A percentile compares a stretch with the other conserved stretches of the same genome.
These are phyloP conservation scores for Sporothrix globosa DNA, from an alignment of 2,329 filamentous ascomycete species.

Conservation along the genomic window DNA sequence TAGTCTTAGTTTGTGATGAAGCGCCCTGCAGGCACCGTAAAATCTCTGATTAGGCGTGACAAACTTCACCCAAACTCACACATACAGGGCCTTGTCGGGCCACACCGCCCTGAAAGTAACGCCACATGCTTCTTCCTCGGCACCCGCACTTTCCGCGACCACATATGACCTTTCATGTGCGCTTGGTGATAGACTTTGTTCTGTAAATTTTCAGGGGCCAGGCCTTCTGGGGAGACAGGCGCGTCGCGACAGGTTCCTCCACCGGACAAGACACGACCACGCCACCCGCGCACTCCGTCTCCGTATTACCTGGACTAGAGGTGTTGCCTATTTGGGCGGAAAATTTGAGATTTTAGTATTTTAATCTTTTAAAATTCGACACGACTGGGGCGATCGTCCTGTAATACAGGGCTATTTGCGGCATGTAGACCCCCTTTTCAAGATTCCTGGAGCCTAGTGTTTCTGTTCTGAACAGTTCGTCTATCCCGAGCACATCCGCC, in stretches of 20 bases:
- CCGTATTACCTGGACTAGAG: not conserved
- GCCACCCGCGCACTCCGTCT: constrained; percentile 6
- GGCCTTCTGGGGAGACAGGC: not conserved
- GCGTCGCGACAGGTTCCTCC: constrained; percentile 15
- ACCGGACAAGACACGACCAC: constrained; percentile 18
- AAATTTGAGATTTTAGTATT: constrained; percentile 12
- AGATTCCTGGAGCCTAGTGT: constrained; percentile 3
- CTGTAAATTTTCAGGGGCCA: not conserved
- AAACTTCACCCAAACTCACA: not conserved
- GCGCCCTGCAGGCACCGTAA: not conserved
- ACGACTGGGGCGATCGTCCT: constrained; percentile 7
- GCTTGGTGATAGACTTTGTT: not conserved
- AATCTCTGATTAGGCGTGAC: constrained; percentile 2
- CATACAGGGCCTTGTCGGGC: constrained; percentile 18
- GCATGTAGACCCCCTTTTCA: constrained; percentile 9
- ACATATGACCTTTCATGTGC: no score
- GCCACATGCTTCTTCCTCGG: constrained; percentile 20
- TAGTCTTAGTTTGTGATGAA: not conserved
- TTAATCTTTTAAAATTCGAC: not conserved
- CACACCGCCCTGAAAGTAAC: constrained; percentile 15
- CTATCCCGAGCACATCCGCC: constrained; percentile 23
- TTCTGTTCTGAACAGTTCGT: not conserved
- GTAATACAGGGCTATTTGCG: constrained; percentile 2
- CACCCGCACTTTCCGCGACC: constrained; percentile 10
- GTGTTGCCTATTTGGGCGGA: constrained; percentile 18